Evolutionary conservation across 1,139 yeast genomes (phyloP).

Genomic region (Yamadazyma diddensiae): DNA sequence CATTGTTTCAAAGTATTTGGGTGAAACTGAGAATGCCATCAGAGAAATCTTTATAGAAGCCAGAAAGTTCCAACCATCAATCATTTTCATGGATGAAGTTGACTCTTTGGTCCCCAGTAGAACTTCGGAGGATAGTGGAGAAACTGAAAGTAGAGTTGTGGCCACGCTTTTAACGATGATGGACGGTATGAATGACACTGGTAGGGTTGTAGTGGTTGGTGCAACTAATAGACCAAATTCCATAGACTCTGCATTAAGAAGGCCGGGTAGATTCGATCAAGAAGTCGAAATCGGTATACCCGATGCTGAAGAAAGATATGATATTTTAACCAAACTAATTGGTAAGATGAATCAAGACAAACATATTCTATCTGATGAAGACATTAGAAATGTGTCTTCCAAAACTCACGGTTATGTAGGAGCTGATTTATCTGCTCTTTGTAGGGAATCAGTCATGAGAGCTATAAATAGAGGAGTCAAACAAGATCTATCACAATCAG

Average conservation of each 20-base stretch:
- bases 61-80: slow-evolving; percentile 75
- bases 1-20: slow-evolving; percentile 85
- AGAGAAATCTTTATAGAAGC: slow-evolving; percentile 87
- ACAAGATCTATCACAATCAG: slow-evolving; percentile 17
- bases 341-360: slow-evolving; percentile 55
- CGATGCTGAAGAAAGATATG: slow-evolving; percentile 62
- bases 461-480: slow-evolving; percentile 64
- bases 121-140: slow-evolving; percentile 81
- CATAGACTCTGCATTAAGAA: slow-evolving; percentile 56
- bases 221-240: slow-evolving; percentile 78
- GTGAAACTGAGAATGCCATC: slow-evolving; percentile 86
- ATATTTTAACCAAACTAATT: slow-evolving; percentile 63
- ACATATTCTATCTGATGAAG: slow-evolving; percentile 49
- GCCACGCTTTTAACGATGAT: slow-evolving; percentile 83
- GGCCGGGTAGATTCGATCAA: slow-evolving; percentile 83
- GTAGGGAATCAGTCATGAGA: slow-evolving; percentile 85
- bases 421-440: slow-evolving; percentile 84
- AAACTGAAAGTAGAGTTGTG: slow-evolving; percentile 83
- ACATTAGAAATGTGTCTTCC: slow-evolving; percentile 58
- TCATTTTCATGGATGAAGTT: slow-evolving; percentile 86
- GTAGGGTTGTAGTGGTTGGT: slow-evolving; percentile 73
- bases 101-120: slow-evolving; percentile 87
- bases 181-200: slow-evolving; percentile 81
- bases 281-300: slow-evolving; percentile 81
- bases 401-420: slow-evolving; percentile 65